phyloP scores from a whole-genome alignment of 2,329 filamentous ascomycete species.

The Lachnellula suecica region DNA sequence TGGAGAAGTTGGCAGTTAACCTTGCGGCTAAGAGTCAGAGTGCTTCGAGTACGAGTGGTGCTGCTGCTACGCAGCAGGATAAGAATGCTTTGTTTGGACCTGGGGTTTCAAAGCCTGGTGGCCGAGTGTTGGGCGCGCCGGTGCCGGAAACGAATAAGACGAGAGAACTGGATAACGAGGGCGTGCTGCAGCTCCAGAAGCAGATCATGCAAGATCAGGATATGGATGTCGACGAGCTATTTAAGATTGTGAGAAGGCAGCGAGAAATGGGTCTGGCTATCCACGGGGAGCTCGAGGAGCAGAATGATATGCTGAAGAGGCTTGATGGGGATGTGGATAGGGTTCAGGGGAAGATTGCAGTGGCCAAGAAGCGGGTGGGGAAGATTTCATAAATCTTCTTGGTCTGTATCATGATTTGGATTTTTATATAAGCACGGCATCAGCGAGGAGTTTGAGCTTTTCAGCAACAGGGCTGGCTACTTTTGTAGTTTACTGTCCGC shows the following conservation, averaged over 20 bases:
- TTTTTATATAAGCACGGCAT: slow-evolving; percentile 2
- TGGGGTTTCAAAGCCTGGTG: slow-evolving; percentile 39
- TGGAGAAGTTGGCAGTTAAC: slow-evolving; percentile 70
- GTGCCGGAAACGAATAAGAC: slow-evolving; percentile 75
- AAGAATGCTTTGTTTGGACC: slow-evolving; percentile 50
- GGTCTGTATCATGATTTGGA: slow-evolving; percentile 3
- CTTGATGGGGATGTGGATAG: slow-evolving; percentile 67
- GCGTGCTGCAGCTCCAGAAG: slow-evolving; percentile 71
- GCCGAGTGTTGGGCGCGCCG: slow-evolving; percentile 71
- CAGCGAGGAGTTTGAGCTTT: slow-evolving; percentile 17
- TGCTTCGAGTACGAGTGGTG: slow-evolving; percentile 13
- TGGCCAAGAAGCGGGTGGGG: slow-evolving; percentile 71
- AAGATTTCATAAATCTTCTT: slow-evolving; percentile 49
- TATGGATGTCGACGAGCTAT: slow-evolving; percentile 65
- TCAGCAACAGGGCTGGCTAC: not conserved
- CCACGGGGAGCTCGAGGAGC: slow-evolving; percentile 68
- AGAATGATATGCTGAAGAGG: slow-evolving; percentile 68
- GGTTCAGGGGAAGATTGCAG: slow-evolving; percentile 65
- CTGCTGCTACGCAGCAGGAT: slow-evolving; percentile 31
- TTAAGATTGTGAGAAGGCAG: slow-evolving; percentile 69
- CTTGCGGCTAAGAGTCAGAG: slow-evolving; percentile 46
- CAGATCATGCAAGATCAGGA: slow-evolving; percentile 77
- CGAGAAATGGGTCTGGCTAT: slow-evolving; percentile 78
- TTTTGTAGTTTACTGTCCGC: not conserved
- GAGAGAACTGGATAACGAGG: slow-evolving; percentile 72